A percentile compares a stretch with the other conserved stretches of the same genome.
Evolutionary conservation across 2,329 filamentous ascomycete genomes (phyloP).

Genomic region (Penicillium sp.): DNA sequence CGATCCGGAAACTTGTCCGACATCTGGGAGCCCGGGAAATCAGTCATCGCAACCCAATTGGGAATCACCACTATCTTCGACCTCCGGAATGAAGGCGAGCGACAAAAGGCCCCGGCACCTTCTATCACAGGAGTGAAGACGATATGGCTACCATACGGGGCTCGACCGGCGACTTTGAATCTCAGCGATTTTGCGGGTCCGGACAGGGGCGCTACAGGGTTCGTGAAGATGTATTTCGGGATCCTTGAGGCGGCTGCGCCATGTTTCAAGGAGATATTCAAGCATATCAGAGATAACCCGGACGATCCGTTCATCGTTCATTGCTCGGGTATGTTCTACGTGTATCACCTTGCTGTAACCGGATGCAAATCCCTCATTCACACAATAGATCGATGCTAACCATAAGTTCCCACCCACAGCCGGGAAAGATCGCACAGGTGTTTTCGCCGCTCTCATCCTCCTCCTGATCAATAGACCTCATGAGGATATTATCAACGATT

Average conservation of each 20-base stretch:
- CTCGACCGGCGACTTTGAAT: slow-evolving; percentile 43
- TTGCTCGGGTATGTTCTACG: slow-evolving; percentile 46
- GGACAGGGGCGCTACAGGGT: slow-evolving; percentile 60
- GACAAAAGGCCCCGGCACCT: slow-evolving; percentile 45
- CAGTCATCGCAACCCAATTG: slow-evolving; percentile 50
- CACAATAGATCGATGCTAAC: neutral
- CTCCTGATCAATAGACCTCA: slow-evolving; percentile 60
- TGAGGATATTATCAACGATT: slow-evolving; percentile 62
- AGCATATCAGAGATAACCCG: slow-evolving; percentile 52
- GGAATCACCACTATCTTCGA: slow-evolving; percentile 67
- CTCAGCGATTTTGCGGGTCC: slow-evolving; percentile 40
- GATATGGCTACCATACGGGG: slow-evolving; percentile 48
- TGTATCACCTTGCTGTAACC: neutral
- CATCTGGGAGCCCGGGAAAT: slow-evolving; percentile 54
- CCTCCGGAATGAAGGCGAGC: slow-evolving; percentile 57
- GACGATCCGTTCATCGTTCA: slow-evolving; percentile 62
- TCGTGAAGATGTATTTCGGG: slow-evolving; percentile 65
- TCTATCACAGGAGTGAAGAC: slow-evolving; percentile 57
- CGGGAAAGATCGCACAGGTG: slow-evolving; percentile 76
- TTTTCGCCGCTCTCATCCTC: slow-evolving; percentile 67
- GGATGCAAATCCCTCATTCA: neutral
- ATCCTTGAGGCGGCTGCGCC: slow-evolving; percentile 63
- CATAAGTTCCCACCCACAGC: slow-evolving; percentile 47
- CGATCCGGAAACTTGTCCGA: slow-evolving; percentile 66
- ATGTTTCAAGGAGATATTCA: slow-evolving; percentile 59